Conservation (phyloP, 371 early-diverging fungal species). For the Mortierella sp. region DNA sequence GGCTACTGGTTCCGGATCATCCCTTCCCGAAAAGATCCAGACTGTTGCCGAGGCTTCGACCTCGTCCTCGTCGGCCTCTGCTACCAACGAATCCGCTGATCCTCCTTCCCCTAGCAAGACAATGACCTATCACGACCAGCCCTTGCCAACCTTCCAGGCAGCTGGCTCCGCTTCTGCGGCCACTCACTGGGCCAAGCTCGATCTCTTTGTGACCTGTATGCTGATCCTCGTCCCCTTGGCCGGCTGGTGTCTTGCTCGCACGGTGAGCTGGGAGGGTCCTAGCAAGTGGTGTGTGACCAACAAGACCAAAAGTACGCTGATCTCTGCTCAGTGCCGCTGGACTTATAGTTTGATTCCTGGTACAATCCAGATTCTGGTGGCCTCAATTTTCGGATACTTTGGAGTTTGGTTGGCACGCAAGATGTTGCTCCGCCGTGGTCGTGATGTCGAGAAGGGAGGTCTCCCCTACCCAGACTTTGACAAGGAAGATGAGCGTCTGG, state of each 20-base stretch:
- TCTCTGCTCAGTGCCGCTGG: slow-evolving; percentile 39
- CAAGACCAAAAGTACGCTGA: slow-evolving; percentile 19
- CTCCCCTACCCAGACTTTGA: slow-evolving; percentile 38
- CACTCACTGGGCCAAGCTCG: slow-evolving; percentile 45
- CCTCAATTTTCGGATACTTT: slow-evolving; percentile 35
- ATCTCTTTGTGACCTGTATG: slow-evolving; percentile 25
- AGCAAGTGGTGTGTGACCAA: slow-evolving; percentile 30
- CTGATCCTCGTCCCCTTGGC: slow-evolving; percentile 39
- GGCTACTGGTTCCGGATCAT: neutral
- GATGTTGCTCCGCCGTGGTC: slow-evolving; percentile 25
- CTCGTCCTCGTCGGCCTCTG: neutral
- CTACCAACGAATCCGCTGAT: slow-evolving; percentile 5
- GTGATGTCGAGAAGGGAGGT: slow-evolving; percentile 24
- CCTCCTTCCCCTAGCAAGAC: slow-evolving; percentile 19
- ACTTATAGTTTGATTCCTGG: slow-evolving; percentile 46
- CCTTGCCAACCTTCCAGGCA: slow-evolving; percentile 49
- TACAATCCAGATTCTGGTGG: slow-evolving; percentile 26
- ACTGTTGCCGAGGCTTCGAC: neutral
- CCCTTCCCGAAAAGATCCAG: slow-evolving; percentile 1
- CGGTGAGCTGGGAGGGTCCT: slow-evolving; percentile 44
- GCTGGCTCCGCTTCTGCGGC: slow-evolving; percentile 25
- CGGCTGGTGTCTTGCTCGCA: slow-evolving; percentile 40
- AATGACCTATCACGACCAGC: slow-evolving; percentile 45
- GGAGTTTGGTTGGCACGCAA: slow-evolving; percentile 35
- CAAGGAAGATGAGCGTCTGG: slow-evolving; percentile 29